Conservation (phyloP, 1,284 basidiomycete species). For the Athelia sp. region DNA sequence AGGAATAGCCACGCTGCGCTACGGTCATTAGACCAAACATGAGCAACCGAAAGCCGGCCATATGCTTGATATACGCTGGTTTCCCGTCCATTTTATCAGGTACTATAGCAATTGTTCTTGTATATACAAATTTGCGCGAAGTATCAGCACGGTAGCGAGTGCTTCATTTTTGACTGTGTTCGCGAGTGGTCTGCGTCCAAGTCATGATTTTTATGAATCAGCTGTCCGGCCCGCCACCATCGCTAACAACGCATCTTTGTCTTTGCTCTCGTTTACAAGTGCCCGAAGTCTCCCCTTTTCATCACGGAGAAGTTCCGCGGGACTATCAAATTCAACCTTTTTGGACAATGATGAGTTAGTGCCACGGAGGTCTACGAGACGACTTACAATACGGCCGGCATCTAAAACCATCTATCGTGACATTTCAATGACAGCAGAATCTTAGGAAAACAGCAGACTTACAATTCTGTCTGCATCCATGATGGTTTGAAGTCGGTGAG, state of each 20-base stretch:
- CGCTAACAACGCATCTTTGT: conserved; percentile 27
- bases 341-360: background rate
- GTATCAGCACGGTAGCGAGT: no score
- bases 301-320: conserved; percentile 40
- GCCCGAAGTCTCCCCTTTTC: conserved; percentile 36
- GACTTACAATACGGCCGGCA: background rate
- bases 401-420: conserved; percentile 5
- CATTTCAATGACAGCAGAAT: background rate
- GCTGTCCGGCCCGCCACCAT: conserved; percentile 19
- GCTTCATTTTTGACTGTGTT: no score
- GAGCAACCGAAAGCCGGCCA: no score
- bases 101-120: no score
- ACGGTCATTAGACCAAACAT: no score
- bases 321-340: conserved; percentile 40
- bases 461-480: conserved; percentile 18
- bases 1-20: no score
- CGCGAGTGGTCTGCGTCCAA: no score
- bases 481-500: conserved; percentile 19
- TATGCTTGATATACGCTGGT: no score
- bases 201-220: no score
- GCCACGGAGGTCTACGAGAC: no score
- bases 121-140: no score
- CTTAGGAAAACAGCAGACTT: background rate
- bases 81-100: no score
- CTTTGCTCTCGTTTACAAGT: conserved; percentile 41